phyloP scores from a whole-genome alignment of 225 moss, liverwort and hornwort genomes.

The Rhytidiadelphus loreus region DNA sequence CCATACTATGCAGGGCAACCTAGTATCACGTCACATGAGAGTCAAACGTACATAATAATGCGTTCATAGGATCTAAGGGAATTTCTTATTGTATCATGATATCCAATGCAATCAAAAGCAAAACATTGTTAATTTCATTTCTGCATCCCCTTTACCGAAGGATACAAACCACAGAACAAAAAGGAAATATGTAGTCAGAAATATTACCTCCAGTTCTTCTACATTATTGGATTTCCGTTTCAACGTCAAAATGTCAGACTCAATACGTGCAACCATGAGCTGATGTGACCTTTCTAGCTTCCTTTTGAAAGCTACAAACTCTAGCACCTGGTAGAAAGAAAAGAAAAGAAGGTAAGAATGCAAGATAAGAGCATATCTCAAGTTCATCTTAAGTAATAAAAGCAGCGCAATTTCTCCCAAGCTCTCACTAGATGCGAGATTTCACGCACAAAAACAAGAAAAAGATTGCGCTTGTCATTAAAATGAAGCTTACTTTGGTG shows the following conservation, averaged over 20 bases:
- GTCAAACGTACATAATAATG: neutral
- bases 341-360: neutral
- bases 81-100: neutral
- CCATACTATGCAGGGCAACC: constrained; percentile 40
- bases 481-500: constrained; percentile 48
- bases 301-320: constrained; percentile 89
- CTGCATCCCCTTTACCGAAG: neutral
- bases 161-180: neutral
- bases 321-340: constrained; percentile 52
- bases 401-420: neutral
- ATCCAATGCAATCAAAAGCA: neutral
- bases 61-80: neutral
- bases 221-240: constrained; percentile 51
- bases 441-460: neutral
- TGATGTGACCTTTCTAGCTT: constrained; percentile 89
- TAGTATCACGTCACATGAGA: constrained; percentile 6
- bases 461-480: neutral
- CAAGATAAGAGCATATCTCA: neutral
- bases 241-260: constrained; percentile 57
- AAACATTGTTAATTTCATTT: neutral
- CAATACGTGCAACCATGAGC: constrained; percentile 63
- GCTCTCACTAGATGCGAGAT: neutral
- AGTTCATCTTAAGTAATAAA: neutral
- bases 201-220: constrained; percentile 65
- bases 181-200: neutral